phyloP scores from a whole-genome alignment of 345 rosid species.

The Arabis alpina region DNA sequence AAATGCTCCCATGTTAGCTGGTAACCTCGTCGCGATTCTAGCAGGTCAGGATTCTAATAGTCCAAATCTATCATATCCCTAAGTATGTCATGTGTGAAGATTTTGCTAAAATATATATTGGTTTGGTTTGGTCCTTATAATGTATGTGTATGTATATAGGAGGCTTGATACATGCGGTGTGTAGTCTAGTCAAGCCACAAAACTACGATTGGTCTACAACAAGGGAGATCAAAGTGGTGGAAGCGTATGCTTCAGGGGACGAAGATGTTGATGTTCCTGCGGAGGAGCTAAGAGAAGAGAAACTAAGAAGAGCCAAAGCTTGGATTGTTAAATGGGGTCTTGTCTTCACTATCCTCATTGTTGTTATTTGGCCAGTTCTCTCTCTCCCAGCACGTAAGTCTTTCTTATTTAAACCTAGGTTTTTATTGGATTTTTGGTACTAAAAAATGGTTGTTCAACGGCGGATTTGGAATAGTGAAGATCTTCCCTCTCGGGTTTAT shows the following conservation, averaged over 20 bases:
- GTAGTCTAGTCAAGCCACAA: constrained; percentile 73
- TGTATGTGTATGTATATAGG: constrained; percentile 31
- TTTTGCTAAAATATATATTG: background rate
- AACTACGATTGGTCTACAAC: constrained; percentile 86
- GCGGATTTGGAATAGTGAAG: too few species aligned
- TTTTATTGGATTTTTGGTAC: too few species aligned
- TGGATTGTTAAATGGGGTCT: constrained; percentile 93
- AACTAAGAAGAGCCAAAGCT: constrained; percentile 63
- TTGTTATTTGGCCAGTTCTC: constrained; percentile 76
- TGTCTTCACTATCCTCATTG: constrained; percentile 72
- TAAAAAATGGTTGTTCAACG: too few species aligned
- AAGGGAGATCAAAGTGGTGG: constrained; percentile 78
- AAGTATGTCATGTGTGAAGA: background rate
- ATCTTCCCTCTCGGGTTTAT: too few species aligned
- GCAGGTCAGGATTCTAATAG: constrained; percentile 39
- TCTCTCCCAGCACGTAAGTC: constrained; percentile 77
- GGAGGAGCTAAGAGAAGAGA: constrained; percentile 81
- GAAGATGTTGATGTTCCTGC: constrained; percentile 45
- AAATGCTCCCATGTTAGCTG: constrained; percentile 90
- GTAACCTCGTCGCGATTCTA: constrained; percentile 78
- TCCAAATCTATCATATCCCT: background rate
- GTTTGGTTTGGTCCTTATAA: constrained; percentile 12
- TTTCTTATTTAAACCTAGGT: too few species aligned
- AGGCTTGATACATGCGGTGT: constrained; percentile 72
- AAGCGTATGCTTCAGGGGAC: constrained; percentile 50